These are phyloP conservation scores for Tylopilus sp. DNA, from an alignment of 768 basidiomycete species.

Conservation along the genomic window DNA sequence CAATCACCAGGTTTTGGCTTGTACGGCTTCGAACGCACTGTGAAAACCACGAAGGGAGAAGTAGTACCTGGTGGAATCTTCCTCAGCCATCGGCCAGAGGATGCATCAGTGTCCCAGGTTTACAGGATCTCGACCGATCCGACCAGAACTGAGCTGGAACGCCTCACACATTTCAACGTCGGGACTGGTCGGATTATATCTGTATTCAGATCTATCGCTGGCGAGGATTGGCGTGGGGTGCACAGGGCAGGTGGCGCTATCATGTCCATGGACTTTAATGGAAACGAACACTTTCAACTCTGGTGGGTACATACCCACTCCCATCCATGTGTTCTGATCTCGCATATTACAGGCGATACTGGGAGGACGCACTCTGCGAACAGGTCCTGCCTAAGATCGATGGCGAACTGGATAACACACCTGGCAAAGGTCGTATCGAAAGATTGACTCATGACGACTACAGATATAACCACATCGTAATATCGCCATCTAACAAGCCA, in stretches of 20 bases:
- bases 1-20: conserved; percentile 24
- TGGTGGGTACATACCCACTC: conserved; percentile 26
- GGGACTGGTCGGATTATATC: conserved; percentile 36
- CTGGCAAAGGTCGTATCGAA: conserved; percentile 40
- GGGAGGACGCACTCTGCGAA: conserved; percentile 35
- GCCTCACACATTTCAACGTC: conserved; percentile 41
- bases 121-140: conserved; percentile 34
- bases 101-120: conserved; percentile 37
- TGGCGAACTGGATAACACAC: conserved; percentile 37
- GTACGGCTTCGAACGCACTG: conserved; percentile 26
- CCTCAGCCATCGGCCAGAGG: conserved; percentile 37
- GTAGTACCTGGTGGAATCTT: conserved; percentile 25
- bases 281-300: conserved; percentile 41
- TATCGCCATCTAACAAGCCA: conserved; percentile 38
- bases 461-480: conserved; percentile 27
- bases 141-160: conserved; percentile 23
- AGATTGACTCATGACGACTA: conserved; percentile 39
- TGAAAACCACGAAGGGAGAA: conserved; percentile 9
- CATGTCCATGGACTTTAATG: conserved; percentile 40
- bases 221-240: conserved; percentile 41
- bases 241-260: conserved; percentile 36
- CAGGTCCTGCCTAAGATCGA: conserved; percentile 33
- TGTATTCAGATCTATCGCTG: conserved; percentile 29
- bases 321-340: neutral
- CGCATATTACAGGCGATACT: conserved; percentile 35